Conservation (phyloP, 305 asterid genomes). For the Solanum hybrid region DNA sequence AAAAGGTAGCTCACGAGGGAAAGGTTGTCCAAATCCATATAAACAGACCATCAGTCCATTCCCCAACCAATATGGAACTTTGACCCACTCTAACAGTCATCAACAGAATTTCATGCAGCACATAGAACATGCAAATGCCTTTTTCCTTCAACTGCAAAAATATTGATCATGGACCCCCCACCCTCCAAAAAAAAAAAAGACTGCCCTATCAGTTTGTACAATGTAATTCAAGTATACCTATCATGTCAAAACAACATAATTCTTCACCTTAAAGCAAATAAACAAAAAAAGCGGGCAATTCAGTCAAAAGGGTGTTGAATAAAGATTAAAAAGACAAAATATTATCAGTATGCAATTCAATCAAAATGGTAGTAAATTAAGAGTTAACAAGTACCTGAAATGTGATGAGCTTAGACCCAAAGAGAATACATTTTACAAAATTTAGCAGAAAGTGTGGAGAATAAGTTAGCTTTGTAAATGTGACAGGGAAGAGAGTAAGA, state of each 20-base stretch:
- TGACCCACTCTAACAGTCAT: background rate
- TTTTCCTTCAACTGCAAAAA: background rate
- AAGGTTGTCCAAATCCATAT: background rate
- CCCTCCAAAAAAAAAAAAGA: background rate
- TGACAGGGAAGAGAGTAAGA: constrained; percentile 8
- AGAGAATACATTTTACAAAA: background rate
- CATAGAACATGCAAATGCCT: background rate
- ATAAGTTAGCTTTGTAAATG: background rate
- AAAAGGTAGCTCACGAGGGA: background rate
- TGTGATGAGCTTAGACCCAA: background rate
- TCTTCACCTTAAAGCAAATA: background rate
- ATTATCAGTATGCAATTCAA: background rate
- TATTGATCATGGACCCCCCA: background rate
- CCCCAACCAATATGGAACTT: background rate
- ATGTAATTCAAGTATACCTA: background rate
- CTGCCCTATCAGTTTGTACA: background rate
- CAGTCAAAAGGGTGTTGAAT: background rate
- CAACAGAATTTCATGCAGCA: background rate
- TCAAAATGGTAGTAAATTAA: background rate
- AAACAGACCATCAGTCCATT: background rate
- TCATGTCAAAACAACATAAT: background rate
- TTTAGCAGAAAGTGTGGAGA: background rate
- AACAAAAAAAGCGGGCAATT: background rate
- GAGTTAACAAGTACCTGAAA: background rate
- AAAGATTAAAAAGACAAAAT: background rate